Base-by-base conservation (phyloP, 192 early-diverging fungal genomes). In the Backusella macrospora region DNA sequence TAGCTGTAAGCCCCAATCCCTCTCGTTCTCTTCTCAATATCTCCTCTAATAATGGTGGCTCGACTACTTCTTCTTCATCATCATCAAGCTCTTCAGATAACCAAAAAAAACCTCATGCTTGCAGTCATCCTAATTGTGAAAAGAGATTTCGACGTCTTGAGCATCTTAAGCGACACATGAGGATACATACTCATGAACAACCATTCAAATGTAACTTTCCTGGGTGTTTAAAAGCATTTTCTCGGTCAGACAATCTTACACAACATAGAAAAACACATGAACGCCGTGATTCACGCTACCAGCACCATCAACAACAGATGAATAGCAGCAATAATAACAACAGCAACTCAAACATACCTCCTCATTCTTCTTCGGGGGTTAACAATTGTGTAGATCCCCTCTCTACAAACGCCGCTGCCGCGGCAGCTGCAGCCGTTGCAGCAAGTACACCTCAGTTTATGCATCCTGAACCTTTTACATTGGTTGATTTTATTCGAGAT, bases 141-240 rank as follows among this genome's bases (percentile, higher is more conserved):
- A 79, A 84, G 64, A 73, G 84, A 21, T 95, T 95, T 75, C 92
- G 94, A 78, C 90, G 92, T 40, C 85, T 87, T 65, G 92, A 94
- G 73, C 93, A 95, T 69, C 83, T 95, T 14, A 88, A 90, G 69
- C 82, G 93, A 21, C 93, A 95, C 79, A 86, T 86, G 77, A 87
- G 94, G 4, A 82, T 77, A 16, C 92, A 93, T 72, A 89, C 90
- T 2, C 81, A 86, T 1, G 88, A 89, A 65, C 84, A 84, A 29
- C 92, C 92, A 0, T 93, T 85, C 73, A 73, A 75, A 18, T 93
- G 92, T 74, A 78, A 75, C 4, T 73, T 80, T 23, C 71, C 69
- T 6, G 86, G 84, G 6, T 93, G 92, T 62, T 76, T 77, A 47
- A 86, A 87, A 46, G 68, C 72, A 0, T 93, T 93, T 82, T 82